Evolutionary conservation across 1,139 yeast genomes (phyloP).

Genomic region (Lodderomyces beijingensis): DNA sequence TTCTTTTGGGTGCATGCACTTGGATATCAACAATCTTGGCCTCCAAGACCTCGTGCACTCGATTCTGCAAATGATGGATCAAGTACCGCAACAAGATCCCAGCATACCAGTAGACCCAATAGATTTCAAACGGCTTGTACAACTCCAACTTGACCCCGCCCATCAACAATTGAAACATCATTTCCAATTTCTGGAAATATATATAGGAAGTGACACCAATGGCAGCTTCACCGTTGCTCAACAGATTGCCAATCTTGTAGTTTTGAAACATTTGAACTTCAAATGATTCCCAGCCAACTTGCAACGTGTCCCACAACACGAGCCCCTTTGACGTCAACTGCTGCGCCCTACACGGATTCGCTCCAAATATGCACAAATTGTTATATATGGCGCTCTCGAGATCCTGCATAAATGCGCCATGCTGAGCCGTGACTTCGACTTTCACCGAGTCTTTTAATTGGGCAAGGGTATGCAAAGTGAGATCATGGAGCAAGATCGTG

Average conservation of each 20-base stretch:
- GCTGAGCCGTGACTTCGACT: constrained; percentile 8
- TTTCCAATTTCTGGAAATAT: constrained; percentile 56
- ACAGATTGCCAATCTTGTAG: constrained; percentile 31
- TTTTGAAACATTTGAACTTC: constrained; percentile 40
- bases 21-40: constrained; percentile 28
- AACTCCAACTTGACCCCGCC: constrained; percentile 76
- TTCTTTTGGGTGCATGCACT: constrained; percentile 37
- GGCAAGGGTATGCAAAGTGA: constrained; percentile 22
- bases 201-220: constrained; percentile 67
- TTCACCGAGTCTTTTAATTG: constrained; percentile 14
- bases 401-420: constrained; percentile 17
- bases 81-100: constrained; percentile 49
- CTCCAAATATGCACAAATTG: constrained; percentile 53
- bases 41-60: constrained; percentile 36
- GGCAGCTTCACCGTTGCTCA: constrained; percentile 22
- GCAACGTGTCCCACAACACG: constrained; percentile 74
- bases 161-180: constrained; percentile 69
- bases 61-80: constrained; percentile 45
- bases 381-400: constrained; percentile 51
- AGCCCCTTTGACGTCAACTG: constrained; percentile 58
- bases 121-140: constrained; percentile 68
- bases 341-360: constrained; percentile 80
- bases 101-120: constrained; percentile 65
- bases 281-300: constrained; percentile 57
- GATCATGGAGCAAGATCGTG: constrained; percentile 20